These are phyloP conservation scores for Plantago ovata DNA, from an alignment of 257 asterid species.

Conservation along the genomic window DNA sequence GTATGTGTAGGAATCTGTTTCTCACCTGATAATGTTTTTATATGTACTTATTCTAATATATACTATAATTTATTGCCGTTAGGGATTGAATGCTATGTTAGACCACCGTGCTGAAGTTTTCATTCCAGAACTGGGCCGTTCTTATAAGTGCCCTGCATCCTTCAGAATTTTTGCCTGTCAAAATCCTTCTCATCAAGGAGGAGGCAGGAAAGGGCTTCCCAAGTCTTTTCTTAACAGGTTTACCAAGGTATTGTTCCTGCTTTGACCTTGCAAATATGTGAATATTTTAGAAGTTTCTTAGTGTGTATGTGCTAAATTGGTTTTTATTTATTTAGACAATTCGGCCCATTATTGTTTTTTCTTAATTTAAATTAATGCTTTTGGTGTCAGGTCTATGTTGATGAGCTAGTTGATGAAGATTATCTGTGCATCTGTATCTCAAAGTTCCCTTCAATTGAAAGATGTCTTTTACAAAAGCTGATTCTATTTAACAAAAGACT, in stretches of 20 bases:
- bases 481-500: slow-evolving; percentile 67
- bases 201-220: slow-evolving; percentile 97
- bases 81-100: slow-evolving; percentile 95
- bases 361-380: background rate
- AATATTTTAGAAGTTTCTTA: no score
- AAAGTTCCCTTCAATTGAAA: slow-evolving; percentile 59
- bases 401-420: slow-evolving; percentile 85
- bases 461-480: slow-evolving; percentile 48
- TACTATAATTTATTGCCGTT: slow-evolving; percentile 2
- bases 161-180: slow-evolving; percentile 97
- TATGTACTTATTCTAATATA: slow-evolving; percentile 1
- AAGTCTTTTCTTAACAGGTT: slow-evolving; percentile 95
- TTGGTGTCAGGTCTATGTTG: slow-evolving; percentile 74
- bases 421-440: slow-evolving; percentile 75
- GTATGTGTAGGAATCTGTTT: background rate
- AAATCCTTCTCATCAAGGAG: slow-evolving; percentile 94
- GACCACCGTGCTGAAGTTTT: slow-evolving; percentile 98
- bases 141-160: slow-evolving; percentile 81
- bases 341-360: no score
- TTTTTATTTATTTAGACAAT: background rate
- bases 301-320: background rate
- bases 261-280: background rate
- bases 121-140: slow-evolving; percentile 86
- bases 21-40: background rate
- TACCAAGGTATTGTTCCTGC: slow-evolving; percentile 61